Evolutionary conservation across 1,284 basidiomycete genomes (phyloP).

Genomic region (Ceratorhiza oryzae-sativae): DNA sequence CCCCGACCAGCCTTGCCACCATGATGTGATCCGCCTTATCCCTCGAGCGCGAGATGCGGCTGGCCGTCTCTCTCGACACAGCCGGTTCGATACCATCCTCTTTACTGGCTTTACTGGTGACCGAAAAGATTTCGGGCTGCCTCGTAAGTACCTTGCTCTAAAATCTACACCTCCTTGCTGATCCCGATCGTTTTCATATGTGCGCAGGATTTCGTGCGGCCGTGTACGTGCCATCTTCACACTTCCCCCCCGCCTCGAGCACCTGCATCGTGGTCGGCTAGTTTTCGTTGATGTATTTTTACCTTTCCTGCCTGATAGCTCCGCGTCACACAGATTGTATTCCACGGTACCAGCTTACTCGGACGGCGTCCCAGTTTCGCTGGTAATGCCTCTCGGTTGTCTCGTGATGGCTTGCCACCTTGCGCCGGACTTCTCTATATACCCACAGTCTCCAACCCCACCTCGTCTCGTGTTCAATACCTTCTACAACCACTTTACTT

Average conservation of each 20-base stretch:
- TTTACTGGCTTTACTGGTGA: background rate
- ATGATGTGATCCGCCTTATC: constrained; percentile 1
- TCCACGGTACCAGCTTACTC: background rate
- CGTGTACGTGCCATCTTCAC: constrained; percentile 18
- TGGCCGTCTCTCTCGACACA: background rate
- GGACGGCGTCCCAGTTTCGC: too few species aligned
- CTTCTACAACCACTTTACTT: too few species aligned
- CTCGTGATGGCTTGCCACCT: background rate
- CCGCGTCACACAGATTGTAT: background rate
- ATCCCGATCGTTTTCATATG: background rate
- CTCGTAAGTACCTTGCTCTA: too few species aligned
- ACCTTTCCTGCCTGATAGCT: background rate
- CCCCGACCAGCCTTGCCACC: background rate
- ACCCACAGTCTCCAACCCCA: too few species aligned
- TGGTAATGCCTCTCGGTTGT: background rate
- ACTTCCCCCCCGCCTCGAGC: background rate
- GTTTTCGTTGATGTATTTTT: constrained; percentile 8
- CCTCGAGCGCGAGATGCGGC: background rate
- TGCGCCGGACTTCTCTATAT: background rate
- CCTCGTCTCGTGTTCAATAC: too few species aligned
- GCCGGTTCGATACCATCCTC: constrained; percentile 9
- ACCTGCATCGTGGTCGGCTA: background rate
- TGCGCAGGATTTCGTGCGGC: constrained; percentile 15
- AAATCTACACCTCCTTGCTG: background rate
- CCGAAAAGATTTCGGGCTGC: too few species aligned